Percentiles rank a stretch among this genome's conserved stretches.
phyloP scores from a whole-genome alignment of 805 yeast genomes.

The Teunomyces gatunensis region DNA sequence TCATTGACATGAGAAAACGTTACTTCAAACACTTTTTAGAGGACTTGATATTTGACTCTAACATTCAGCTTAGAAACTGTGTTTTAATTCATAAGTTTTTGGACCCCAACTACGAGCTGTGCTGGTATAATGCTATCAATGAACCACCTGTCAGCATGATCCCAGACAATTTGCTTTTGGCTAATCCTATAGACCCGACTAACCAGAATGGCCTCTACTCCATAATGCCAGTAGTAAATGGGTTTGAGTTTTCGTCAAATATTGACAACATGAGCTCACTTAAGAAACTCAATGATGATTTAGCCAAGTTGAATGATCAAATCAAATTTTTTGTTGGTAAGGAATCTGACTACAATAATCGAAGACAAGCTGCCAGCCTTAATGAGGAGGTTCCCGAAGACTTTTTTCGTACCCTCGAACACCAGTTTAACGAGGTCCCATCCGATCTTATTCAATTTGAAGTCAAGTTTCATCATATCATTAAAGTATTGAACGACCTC shows the following conservation, averaged over 20 bases:
- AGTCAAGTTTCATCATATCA: slow-evolving; percentile 29
- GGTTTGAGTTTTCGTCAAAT: slow-evolving; percentile 32
- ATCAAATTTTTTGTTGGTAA: slow-evolving; percentile 27
- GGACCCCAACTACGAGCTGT: slow-evolving; percentile 48
- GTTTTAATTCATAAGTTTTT: slow-evolving; percentile 44
- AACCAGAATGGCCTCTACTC: slow-evolving; percentile 53
- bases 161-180: slow-evolving; percentile 47
- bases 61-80: slow-evolving; percentile 31
- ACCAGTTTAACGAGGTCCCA: slow-evolving; percentile 29
- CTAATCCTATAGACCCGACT: slow-evolving; percentile 50
- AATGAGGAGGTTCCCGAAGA: background rate
- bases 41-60: slow-evolving; percentile 33
- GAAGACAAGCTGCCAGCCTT: background rate
- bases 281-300: slow-evolving; percentile 33
- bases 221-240: slow-evolving; percentile 44
- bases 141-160: slow-evolving; percentile 45
- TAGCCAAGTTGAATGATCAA: slow-evolving; percentile 32
- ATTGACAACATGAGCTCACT: slow-evolving; percentile 31
- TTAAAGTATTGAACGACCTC: slow-evolving; percentile 32
- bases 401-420: background rate
- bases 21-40: slow-evolving; percentile 43
- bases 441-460: slow-evolving; percentile 31
- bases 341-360: slow-evolving; percentile 13
- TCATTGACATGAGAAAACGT: slow-evolving; percentile 50
- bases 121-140: slow-evolving; percentile 51